Evolutionary conservation across 1,284 basidiomycete genomes (phyloP).

Genomic region (Exobasidium rhododendri): DNA sequence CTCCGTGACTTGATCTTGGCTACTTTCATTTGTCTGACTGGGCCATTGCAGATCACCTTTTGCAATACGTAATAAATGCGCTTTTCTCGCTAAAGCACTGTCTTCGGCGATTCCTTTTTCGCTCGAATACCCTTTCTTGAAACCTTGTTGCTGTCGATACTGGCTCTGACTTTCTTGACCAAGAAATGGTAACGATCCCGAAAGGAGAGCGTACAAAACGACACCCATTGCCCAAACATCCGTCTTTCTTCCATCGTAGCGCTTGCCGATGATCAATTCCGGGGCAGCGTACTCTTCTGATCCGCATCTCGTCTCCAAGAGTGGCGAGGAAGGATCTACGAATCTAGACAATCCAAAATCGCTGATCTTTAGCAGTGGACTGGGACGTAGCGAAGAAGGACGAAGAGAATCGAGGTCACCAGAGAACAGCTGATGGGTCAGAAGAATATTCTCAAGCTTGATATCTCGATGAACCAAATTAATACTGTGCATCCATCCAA

Average conservation of each 20-base stretch:
- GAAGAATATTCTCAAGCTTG: constrained; percentile 71
- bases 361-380: constrained; percentile 76
- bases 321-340: constrained; percentile 69
- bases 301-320: constrained; percentile 81
- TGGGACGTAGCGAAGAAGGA: constrained; percentile 51
- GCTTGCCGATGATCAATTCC: constrained; percentile 86
- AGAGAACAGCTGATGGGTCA: constrained; percentile 35
- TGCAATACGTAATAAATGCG: constrained; percentile 50
- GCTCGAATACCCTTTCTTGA: neutral
- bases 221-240: constrained; percentile 77
- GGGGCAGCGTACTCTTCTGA: constrained; percentile 88
- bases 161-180: constrained; percentile 21
- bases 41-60: constrained; percentile 54
- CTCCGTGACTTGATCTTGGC: constrained; percentile 23
- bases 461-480: constrained; percentile 87
- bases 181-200: constrained; percentile 62
- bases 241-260: constrained; percentile 91
- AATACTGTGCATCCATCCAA: constrained; percentile 84
- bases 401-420: constrained; percentile 12
- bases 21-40: constrained; percentile 53
- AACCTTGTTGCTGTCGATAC: constrained; percentile 20
- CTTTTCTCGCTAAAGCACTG: constrained; percentile 38
- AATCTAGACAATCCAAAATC: constrained; percentile 82
- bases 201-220: constrained; percentile 84
- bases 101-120: constrained; percentile 20